Conservation (phyloP, 495 filamentous ascomycete species). For the Penicillium crystallinum region DNA sequence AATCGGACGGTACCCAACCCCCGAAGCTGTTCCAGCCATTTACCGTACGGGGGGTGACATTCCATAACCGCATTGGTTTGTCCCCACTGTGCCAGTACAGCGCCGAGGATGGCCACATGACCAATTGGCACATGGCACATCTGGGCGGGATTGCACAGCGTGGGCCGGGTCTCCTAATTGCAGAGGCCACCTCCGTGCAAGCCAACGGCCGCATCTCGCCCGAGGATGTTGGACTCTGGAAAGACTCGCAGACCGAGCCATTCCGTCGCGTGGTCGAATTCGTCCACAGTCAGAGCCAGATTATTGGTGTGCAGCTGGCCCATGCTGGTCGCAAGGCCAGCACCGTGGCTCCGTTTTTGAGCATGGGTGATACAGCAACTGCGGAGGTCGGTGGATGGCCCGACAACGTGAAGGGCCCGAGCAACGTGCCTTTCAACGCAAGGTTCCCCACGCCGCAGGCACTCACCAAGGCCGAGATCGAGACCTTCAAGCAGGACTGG, state of each 20-base stretch:
- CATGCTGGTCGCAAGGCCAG: slow-evolving; percentile 73
- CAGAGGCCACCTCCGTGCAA: slow-evolving; percentile 64
- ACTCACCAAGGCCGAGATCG: slow-evolving; percentile 52
- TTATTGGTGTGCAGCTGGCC: slow-evolving; percentile 61
- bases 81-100: slow-evolving; percentile 63
- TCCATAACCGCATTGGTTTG: slow-evolving; percentile 55
- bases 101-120: slow-evolving; percentile 54
- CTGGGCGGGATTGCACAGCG: slow-evolving; percentile 52
- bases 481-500: slow-evolving; percentile 51
- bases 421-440: slow-evolving; percentile 47
- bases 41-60: slow-evolving; percentile 51
- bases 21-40: slow-evolving; percentile 66
- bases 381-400: slow-evolving; percentile 59
- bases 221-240: slow-evolving; percentile 63
- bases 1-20: slow-evolving; percentile 48
- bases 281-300: slow-evolving; percentile 58
- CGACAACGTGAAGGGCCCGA: slow-evolving; percentile 49
- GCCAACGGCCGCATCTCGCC: slow-evolving; percentile 68
- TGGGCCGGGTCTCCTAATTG: slow-evolving; percentile 57
- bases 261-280: slow-evolving; percentile 58
- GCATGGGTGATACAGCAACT: slow-evolving; percentile 37
- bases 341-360: slow-evolving; percentile 63
- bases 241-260: slow-evolving; percentile 59
- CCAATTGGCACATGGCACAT: slow-evolving; percentile 54
- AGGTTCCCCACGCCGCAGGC: slow-evolving; percentile 45